A percentile compares a stretch with the other conserved stretches of the same genome.
Evolutionary conservation across 164 flowering plant species (phyloP).

Genomic region (Magnolia changhungtana): DNA sequence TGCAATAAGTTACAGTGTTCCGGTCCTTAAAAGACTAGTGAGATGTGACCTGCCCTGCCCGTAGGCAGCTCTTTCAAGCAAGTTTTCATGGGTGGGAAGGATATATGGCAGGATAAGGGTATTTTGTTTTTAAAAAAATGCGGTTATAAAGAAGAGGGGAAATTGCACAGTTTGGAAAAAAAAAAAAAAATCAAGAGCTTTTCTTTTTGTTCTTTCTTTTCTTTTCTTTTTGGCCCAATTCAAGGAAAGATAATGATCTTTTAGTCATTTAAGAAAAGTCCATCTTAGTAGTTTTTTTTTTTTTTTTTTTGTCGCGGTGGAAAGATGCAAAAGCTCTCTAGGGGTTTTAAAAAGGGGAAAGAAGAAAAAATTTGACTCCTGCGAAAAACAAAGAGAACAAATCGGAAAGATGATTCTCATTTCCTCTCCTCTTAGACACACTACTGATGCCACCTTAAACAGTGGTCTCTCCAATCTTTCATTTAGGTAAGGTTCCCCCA

Average conservation of each 20-base stretch:
- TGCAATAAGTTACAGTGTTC: constrained; percentile 33
- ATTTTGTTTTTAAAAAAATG: not conserved
- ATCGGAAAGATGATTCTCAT: too few species aligned
- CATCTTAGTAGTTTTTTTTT: not conserved
- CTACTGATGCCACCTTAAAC: too few species aligned
- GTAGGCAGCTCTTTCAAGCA: not conserved
- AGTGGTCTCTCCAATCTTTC: too few species aligned
- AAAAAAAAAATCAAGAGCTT: constrained; percentile 2
- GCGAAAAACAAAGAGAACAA: too few species aligned
- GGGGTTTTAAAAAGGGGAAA: too few species aligned
- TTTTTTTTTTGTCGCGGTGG: too few species aligned
- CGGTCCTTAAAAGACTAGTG: constrained; percentile 4
- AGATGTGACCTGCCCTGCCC: constrained; percentile 3
- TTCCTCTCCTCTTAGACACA: too few species aligned
- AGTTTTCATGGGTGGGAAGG: not conserved
- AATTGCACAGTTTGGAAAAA: constrained; percentile 10
- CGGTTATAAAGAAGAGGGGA: not conserved
- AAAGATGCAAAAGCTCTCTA: too few species aligned
- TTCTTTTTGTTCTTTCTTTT: not conserved
- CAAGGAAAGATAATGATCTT: not conserved
- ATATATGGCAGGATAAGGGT: not conserved
- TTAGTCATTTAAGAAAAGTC: not conserved
- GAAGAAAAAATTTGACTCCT: too few species aligned
- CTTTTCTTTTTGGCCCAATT: not conserved
- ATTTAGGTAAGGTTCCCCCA: too few species aligned